phyloP scores from a whole-genome alignment of 108 stramenopile genomes.

The Nitzschia sp. region DNA sequence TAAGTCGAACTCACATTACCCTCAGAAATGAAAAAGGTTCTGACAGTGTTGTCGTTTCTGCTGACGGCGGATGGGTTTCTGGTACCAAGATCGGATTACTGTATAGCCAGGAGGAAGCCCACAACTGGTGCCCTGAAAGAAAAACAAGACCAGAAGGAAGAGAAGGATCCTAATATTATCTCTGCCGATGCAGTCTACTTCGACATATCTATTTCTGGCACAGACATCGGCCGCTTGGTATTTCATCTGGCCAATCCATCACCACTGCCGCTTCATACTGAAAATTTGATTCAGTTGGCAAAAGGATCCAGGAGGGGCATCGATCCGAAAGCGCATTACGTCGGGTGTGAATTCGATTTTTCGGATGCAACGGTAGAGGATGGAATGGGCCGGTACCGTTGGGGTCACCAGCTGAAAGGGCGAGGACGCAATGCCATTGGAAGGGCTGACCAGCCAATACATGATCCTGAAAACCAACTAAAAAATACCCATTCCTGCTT shows the following conservation, averaged over 20 bases:
- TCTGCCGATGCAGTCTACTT: conserved; percentile 46
- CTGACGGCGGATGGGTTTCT: too few relatives aligned
- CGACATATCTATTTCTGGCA: conserved; percentile 48
- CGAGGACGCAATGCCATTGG: conserved; percentile 60
- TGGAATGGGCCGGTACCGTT: conserved; percentile 61
- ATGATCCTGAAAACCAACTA: conserved; percentile 40
- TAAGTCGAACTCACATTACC: too few relatives aligned
- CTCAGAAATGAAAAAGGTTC: too few relatives aligned
- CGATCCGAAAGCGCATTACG: conserved; percentile 58
- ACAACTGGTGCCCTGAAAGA: too few relatives aligned
- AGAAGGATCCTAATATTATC: not conserved
- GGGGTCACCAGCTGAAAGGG: conserved; percentile 61
- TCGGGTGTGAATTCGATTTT: conserved; percentile 59
- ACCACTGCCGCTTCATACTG: conserved; percentile 58
- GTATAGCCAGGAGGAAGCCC: too few relatives aligned
- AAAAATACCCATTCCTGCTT: conserved; percentile 44
- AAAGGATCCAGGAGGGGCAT: conserved; percentile 42
- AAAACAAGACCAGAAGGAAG: too few relatives aligned
- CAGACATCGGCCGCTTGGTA: conserved; percentile 50
- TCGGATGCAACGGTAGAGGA: conserved; percentile 47
- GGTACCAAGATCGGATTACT: too few relatives aligned
- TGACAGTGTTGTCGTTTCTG: too few relatives aligned
- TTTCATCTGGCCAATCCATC: conserved; percentile 53
- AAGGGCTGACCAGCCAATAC: conserved; percentile 41
- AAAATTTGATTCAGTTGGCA: conserved; percentile 55